Evolutionary conservation across 352 stramenopile genomes (phyloP).

Genomic region (Phytophthora brassicae): DNA sequence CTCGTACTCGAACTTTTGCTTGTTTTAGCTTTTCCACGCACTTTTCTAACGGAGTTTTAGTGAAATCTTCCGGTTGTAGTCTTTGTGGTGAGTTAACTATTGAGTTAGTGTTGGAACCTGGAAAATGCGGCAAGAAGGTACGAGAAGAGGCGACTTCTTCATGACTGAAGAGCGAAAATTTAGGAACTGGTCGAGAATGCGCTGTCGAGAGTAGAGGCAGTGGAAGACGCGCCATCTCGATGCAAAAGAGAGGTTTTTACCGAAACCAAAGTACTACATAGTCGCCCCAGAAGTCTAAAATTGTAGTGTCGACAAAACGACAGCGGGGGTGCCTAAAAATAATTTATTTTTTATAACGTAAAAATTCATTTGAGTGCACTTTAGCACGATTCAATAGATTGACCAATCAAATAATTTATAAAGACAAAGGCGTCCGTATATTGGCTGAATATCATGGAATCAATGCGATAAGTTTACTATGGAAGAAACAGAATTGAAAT

Average conservation of each 20-base stretch:
- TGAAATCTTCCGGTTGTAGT: slow-evolving; percentile 30
- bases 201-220: slow-evolving; percentile 9
- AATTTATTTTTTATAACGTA: no score
- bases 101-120: slow-evolving; percentile 21
- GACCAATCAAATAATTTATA: no score
- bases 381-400: no score
- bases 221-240: slow-evolving; percentile 13
- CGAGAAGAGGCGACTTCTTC: slow-evolving; percentile 7
- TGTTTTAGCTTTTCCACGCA: slow-evolving; percentile 25
- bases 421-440: no score
- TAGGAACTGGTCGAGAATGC: slow-evolving; percentile 16
- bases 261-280: no score
- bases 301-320: slow-evolving; percentile 16
- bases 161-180: slow-evolving; percentile 15
- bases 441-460: no score
- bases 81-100: neutral
- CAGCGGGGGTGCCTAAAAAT: no score
- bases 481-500: no score
- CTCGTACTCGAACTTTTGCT: slow-evolving; percentile 18
- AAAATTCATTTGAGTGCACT: no score
- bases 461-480: no score
- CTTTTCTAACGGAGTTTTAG: slow-evolving; percentile 32
- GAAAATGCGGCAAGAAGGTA: slow-evolving; percentile 32
- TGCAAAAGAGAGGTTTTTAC: no score
- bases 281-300: no score